These are phyloP conservation scores for Sonneratia caseolaris DNA, from an alignment of 345 rosid species.

Conservation along the genomic window DNA sequence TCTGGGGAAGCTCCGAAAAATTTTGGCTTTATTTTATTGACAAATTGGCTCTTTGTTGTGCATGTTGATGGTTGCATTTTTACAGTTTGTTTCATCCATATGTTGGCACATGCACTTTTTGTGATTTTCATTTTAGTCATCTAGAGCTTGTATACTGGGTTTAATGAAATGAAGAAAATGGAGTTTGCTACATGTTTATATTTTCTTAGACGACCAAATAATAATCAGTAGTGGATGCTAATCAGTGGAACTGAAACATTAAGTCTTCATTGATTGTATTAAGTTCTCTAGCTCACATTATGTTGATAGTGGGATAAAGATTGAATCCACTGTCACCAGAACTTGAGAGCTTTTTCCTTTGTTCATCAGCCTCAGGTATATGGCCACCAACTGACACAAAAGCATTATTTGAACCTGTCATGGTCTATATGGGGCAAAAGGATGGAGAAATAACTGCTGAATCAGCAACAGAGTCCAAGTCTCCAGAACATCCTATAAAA, in stretches of 20 bases:
- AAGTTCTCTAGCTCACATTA: background rate
- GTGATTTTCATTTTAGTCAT: background rate
- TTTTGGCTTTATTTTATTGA: background rate
- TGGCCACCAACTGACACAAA: slow-evolving; percentile 52
- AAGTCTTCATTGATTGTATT: background rate
- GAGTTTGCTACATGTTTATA: background rate
- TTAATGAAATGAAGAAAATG: background rate
- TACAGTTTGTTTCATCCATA: background rate
- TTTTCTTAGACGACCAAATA: background rate
- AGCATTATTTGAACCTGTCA: slow-evolving; percentile 47
- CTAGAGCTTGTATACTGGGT: background rate
- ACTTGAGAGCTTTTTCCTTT: slow-evolving; percentile 4
- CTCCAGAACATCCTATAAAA: slow-evolving; percentile 21
- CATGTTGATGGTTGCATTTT: background rate
- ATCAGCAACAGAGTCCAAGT: slow-evolving; percentile 27
- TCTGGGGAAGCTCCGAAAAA: background rate
- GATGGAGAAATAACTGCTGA: slow-evolving; percentile 38
- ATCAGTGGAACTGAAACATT: background rate
- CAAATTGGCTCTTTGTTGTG: background rate
- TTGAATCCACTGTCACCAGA: background rate
- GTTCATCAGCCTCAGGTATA: slow-evolving; percentile 41
- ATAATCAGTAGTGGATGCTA: background rate
- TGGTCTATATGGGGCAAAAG: slow-evolving; percentile 69
- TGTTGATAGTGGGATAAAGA: background rate
- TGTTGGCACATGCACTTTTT: background rate